Evolutionary conservation across 495 filamentous ascomycete species (phyloP).

Genomic region (Aeminium ludgeri): DNA sequence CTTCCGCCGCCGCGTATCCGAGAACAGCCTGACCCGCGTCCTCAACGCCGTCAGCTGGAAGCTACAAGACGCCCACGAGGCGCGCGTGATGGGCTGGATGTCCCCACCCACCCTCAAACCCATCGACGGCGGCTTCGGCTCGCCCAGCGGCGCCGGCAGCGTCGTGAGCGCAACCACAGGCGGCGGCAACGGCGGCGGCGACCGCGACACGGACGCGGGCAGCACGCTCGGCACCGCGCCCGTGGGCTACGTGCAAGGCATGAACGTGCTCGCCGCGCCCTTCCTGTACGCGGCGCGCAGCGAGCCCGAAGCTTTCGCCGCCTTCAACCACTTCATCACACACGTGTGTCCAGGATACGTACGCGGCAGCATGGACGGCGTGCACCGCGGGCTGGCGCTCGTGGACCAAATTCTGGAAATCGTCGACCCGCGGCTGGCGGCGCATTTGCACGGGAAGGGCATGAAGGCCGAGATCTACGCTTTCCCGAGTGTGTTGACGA

Average conservation of each 20-base stretch:
- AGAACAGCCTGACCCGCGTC: constrained; percentile 84
- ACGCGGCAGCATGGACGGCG: constrained; percentile 89
- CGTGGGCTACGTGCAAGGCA: constrained; percentile 90
- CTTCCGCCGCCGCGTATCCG: constrained; percentile 85
- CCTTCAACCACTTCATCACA: constrained; percentile 79
- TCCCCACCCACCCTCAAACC: constrained; percentile 24
- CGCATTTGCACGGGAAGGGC: constrained; percentile 66
- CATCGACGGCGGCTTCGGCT: constrained; percentile 18
- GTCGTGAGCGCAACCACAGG: too few species aligned
- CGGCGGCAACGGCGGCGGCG: constrained; percentile 30
- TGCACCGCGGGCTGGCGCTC: constrained; percentile 75
- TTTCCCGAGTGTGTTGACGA: constrained; percentile 88
- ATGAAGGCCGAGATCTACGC: constrained; percentile 89
- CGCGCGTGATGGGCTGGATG: constrained; percentile 28
- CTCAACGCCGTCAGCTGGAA: constrained; percentile 96
- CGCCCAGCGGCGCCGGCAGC: constrained; percentile 17
- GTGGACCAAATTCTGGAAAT: constrained; percentile 83
- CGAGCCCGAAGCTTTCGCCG: constrained; percentile 84
- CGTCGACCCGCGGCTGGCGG: constrained; percentile 73
- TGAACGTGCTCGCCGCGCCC: constrained; percentile 98
- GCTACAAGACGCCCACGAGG: constrained; percentile 57
- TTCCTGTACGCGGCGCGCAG: constrained; percentile 91
- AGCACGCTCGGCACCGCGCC: too few species aligned
- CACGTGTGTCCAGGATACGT: constrained; percentile 87
- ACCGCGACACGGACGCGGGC: too few species aligned